Conservation (phyloP, 2,329 filamentous ascomycete genomes). For the Fusarium sp. region DNA sequence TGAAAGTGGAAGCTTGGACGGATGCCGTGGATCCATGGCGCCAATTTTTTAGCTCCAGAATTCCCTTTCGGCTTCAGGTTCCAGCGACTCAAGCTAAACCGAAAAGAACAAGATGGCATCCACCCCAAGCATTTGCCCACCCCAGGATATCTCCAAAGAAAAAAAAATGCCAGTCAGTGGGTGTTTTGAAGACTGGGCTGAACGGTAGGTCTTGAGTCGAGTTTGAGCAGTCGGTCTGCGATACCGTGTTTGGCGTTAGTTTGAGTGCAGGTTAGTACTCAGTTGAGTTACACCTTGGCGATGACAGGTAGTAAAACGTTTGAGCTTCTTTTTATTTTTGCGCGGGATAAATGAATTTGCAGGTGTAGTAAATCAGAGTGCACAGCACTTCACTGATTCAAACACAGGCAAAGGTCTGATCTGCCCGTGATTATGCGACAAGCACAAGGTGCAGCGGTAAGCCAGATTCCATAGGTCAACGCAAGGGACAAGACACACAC, state of each 20-base stretch:
- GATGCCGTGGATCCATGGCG: constrained; percentile 51
- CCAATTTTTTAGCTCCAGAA: constrained; percentile 54
- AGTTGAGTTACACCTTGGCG: neutral
- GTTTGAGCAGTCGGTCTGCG: constrained; percentile 6
- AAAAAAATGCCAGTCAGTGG: constrained; percentile 34
- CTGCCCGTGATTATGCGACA: constrained; percentile 26
- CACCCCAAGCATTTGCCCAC: constrained; percentile 43
- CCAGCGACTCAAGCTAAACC: constrained; percentile 9
- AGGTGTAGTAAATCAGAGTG: constrained; percentile 6
- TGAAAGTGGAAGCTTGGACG: constrained; percentile 48
- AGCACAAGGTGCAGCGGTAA: constrained; percentile 9
- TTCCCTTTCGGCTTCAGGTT: constrained; percentile 42
- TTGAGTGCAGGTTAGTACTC: neutral
- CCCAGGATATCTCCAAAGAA: constrained; percentile 45
- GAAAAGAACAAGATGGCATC: constrained; percentile 6
- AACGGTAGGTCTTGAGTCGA: neutral
- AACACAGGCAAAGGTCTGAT: neutral
- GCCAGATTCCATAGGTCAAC: constrained; percentile 7
- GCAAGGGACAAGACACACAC: constrained; percentile 27
- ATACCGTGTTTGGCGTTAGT: neutral
- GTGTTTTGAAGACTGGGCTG: neutral
- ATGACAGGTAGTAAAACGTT: neutral
- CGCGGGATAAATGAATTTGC: neutral
- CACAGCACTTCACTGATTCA: neutral
- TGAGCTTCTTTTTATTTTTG: too few relatives aligned